A percentile compares a stretch with the other conserved stretches of the same genome.
phyloP scores from a whole-genome alignment of 768 basidiomycete genomes.

The Amanita pallidorosea region DNA sequence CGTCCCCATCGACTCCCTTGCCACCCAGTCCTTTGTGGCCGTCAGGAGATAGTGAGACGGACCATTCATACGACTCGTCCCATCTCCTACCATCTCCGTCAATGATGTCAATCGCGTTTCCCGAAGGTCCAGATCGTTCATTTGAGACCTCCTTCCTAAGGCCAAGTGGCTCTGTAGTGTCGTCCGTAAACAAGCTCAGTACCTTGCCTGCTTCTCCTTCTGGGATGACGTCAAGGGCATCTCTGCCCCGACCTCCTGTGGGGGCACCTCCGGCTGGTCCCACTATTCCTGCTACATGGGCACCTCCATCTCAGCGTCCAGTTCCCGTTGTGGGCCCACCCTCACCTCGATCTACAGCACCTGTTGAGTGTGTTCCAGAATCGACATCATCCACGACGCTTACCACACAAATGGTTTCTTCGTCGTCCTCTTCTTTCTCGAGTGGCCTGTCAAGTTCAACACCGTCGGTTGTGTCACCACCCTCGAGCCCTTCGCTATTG shows the following conservation, averaged over 20 bases:
- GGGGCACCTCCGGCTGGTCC: neutral
- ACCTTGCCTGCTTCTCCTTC: constrained; percentile 19
- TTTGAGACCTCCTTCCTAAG: constrained; percentile 69
- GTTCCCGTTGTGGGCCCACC: neutral
- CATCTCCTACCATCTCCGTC: constrained; percentile 66
- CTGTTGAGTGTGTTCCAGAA: constrained; percentile 1
- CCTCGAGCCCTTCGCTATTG: constrained; percentile 30
- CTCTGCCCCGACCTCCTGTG: constrained; percentile 16
- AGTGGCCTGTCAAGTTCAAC: constrained; percentile 22
- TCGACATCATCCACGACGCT: constrained; percentile 22
- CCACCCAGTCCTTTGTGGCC: constrained; percentile 35
- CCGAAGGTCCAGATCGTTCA: constrained; percentile 52
- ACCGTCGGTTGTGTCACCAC: constrained; percentile 30
- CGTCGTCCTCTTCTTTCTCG: constrained; percentile 19
- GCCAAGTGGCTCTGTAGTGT: constrained; percentile 41
- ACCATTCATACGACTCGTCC: constrained; percentile 68
- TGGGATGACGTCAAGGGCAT: constrained; percentile 27
- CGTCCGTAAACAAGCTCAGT: constrained; percentile 23
- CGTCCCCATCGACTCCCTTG: neutral
- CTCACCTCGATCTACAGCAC: neutral
- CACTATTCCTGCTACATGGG: neutral
- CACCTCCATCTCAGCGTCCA: neutral
- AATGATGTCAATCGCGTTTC: constrained; percentile 37
- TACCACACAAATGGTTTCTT: constrained; percentile 21
- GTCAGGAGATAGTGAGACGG: constrained; percentile 42